These are phyloP conservation scores for Paramecium sexaurelia DNA, from an alignment of 73 alveolate species.

Conservation along the genomic window DNA sequence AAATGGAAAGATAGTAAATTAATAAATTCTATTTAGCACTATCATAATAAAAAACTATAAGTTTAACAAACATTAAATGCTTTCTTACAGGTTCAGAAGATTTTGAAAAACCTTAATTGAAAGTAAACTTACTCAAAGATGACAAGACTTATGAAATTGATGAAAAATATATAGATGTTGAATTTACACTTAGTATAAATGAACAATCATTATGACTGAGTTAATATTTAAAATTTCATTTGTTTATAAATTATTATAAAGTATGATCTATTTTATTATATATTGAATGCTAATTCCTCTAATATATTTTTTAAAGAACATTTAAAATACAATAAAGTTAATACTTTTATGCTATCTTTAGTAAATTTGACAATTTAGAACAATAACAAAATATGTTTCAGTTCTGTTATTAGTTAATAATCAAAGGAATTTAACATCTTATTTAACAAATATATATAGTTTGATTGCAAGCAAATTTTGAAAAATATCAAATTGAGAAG, in stretches of 20 bases:
- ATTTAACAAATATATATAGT: no score
- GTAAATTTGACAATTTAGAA: no score
- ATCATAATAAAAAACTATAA: background rate
- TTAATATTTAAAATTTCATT: background rate
- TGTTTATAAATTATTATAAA: background rate
- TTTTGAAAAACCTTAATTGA: background rate
- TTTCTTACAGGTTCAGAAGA: constrained; percentile 7
- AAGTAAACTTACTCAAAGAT: background rate
- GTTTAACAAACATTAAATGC: background rate
- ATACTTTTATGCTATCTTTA: no score
- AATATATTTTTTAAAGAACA: no score
- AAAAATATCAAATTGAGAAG: background rate
- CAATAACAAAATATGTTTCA: no score
- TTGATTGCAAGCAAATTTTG: background rate
- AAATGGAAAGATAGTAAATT: background rate
- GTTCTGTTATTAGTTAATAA: no score
- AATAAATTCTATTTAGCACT: background rate
- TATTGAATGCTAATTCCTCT: no score
- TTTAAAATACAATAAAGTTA: no score
- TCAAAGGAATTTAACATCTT: no score
- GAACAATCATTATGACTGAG: background rate
- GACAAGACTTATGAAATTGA: background rate
- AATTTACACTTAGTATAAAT: background rate
- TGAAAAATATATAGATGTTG: background rate
- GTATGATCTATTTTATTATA: background rate